Evolutionary conservation across 2,329 filamentous ascomycete species (phyloP), one percentile per base, ranked within the genome.

Genomic region (Sphaerulina vaccinii): DNA sequence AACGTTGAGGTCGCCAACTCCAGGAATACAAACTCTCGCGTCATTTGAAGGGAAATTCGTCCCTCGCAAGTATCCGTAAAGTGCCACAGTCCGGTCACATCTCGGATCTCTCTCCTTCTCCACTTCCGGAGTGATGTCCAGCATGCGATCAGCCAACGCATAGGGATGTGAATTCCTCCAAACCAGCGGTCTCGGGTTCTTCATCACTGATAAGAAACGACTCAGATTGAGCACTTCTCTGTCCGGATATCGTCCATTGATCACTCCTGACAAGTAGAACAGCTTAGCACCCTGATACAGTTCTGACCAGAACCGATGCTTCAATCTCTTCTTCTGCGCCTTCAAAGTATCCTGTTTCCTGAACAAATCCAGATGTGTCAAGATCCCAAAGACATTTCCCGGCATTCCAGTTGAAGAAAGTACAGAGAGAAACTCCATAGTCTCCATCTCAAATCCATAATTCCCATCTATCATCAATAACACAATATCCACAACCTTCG

Each of bases 371-470:
- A 99, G 78, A 76, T 99, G 95, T 13, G 93, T 97, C 38, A 99
- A 80, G 51, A 99, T 91, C 46, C 93, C 93, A 68, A 99, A 97
- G 32, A 99, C 91, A 64, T 99, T 99, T 59, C 93, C 92, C 0
- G 95, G 93, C 92, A 99, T 97, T 70, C 93, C 93, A 23, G 88
- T 95, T 2, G 90, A 84, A n/a, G 88, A 87, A 44, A 99, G 77
- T 15, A 96, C 85, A 63, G 96, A 97, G 66, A 99, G 76, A 56
- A 99, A 99, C 73, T 99, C 93, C 93, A 99, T 99, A 0, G 93
- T 99, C 79, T 99, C 93, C 93, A 99, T 99, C 74, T 99, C 93
- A 68, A 99, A 99, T 11, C 93, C 95, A 66, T 88, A 99, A 73
- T 97, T 97, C 50, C 93, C 95, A 68, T 99, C 93, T 63, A 99